Conservation (phyloP, 805 yeast species). For the Maudiozyma turicensis region DNA sequence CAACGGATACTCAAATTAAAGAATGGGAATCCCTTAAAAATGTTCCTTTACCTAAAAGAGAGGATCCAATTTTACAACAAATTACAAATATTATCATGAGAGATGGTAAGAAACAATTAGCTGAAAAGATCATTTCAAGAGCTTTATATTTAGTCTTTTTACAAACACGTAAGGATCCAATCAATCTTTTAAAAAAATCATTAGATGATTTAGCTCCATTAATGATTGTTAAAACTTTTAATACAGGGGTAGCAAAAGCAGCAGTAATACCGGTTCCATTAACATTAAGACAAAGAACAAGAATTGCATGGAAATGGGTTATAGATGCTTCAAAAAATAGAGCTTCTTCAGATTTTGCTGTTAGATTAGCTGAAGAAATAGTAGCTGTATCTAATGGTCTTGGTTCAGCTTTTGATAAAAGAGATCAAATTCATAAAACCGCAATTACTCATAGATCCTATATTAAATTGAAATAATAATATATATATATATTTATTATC, state of each 20-base stretch:
- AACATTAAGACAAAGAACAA: conserved; percentile 68
- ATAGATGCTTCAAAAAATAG: conserved; percentile 75
- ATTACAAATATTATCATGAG: conserved; percentile 85
- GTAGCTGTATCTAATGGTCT: conserved; percentile 67
- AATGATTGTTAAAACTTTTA: conserved; percentile 63
- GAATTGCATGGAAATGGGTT: conserved; percentile 88
- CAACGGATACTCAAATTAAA: conserved; percentile 53
- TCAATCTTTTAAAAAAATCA: conserved; percentile 59
- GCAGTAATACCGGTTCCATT: conserved; percentile 75
- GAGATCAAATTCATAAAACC: conserved; percentile 69
- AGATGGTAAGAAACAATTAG: conserved; percentile 77
- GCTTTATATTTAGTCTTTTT: conserved; percentile 60
- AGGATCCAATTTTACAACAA: conserved; percentile 65
- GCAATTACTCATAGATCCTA: conserved; percentile 87
- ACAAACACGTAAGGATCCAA: conserved; percentile 71
- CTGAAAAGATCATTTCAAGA: conserved; percentile 60
- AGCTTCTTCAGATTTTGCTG: conserved; percentile 71
- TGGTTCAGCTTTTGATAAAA: conserved; percentile 76
- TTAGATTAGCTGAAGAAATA: conserved; percentile 85
- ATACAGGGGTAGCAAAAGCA: conserved; percentile 80
- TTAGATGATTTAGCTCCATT: conserved; percentile 80
- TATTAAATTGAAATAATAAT: conserved; percentile 35
- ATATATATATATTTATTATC: background rate
- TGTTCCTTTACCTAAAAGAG: conserved; percentile 48
- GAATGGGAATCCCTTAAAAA: conserved; percentile 43